These are phyloP conservation scores for Corymbia maculata DNA, from an alignment of 345 rosid species.

Conservation along the genomic window DNA sequence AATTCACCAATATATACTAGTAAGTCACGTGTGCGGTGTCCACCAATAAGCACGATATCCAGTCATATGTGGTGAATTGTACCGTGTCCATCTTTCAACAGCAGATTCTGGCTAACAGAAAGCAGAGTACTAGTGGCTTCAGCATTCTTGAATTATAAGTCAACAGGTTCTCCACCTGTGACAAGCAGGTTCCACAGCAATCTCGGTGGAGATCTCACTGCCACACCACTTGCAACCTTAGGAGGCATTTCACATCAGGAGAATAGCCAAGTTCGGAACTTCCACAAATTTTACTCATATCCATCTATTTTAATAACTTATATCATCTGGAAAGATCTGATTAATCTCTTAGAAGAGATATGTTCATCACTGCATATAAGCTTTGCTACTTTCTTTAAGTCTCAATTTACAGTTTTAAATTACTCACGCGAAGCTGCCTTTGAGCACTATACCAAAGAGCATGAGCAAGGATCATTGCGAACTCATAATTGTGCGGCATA, in stretches of 20 bases:
- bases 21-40: neutral
- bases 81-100: neutral
- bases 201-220: neutral
- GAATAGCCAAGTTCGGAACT: neutral
- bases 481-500: neutral
- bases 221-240: neutral
- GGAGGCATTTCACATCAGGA: neutral
- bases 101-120: neutral
- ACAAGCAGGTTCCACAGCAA: neutral
- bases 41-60: neutral
- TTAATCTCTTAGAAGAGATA: neutral
- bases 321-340: neutral
- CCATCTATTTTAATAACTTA: neutral
- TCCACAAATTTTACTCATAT: neutral
- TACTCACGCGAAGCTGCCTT: neutral
- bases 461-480: neutral
- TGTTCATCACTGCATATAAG: neutral
- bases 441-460: neutral
- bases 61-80: neutral
- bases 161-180: neutral
- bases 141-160: neutral
- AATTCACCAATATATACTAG: neutral
- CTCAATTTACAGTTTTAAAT: neutral
- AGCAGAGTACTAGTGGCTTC: neutral
- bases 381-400: neutral